Conservation (phyloP, 495 filamentous ascomycete genomes). For the Monascus purpureus region DNA sequence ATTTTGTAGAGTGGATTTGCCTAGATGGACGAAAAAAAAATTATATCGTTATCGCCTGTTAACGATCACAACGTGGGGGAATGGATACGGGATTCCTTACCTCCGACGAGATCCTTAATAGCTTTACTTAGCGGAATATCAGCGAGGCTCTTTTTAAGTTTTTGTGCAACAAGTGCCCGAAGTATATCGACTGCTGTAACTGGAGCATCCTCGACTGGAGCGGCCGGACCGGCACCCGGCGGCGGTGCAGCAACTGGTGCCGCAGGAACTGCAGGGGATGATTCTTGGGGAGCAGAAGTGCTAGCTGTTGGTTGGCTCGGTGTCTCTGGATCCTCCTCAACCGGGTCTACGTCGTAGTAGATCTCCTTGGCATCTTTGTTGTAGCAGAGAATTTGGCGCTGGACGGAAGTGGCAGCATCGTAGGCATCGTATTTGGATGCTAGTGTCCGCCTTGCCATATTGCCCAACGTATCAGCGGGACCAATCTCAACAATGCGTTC, state of each 20-base stretch:
- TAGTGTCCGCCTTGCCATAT: constrained; percentile 92
- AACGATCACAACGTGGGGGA: no score
- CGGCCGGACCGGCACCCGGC: constrained; percentile 74
- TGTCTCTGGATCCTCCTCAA: constrained; percentile 73
- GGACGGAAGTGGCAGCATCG: constrained; percentile 88
- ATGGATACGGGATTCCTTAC: no score
- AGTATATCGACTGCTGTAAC: constrained; percentile 83
- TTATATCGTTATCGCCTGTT: no score
- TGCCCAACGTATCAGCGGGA: constrained; percentile 93
- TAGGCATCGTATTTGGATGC: constrained; percentile 98
- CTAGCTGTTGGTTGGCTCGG: constrained; percentile 29
- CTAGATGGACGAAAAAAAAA: no score
- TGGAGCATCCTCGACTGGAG: constrained; percentile 70
- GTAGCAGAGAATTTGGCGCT: constrained; percentile 96
- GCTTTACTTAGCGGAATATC: constrained; percentile 93
- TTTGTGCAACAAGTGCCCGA: constrained; percentile 87
- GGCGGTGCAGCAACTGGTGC: constrained; percentile 37
- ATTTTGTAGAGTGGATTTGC: constrained; percentile 95
- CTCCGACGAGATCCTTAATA: constrained; percentile 97
- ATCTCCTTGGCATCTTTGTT: constrained; percentile 99
- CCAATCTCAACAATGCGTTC: constrained; percentile 97
- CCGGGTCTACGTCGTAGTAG: constrained; percentile 95
- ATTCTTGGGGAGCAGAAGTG: constrained; percentile 10
- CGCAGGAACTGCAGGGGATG: constrained; percentile 34
- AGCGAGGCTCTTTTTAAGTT: constrained; percentile 82